Evolutionary conservation across 1,139 yeast species (phyloP).

Genomic region (Candida sojae): DNA sequence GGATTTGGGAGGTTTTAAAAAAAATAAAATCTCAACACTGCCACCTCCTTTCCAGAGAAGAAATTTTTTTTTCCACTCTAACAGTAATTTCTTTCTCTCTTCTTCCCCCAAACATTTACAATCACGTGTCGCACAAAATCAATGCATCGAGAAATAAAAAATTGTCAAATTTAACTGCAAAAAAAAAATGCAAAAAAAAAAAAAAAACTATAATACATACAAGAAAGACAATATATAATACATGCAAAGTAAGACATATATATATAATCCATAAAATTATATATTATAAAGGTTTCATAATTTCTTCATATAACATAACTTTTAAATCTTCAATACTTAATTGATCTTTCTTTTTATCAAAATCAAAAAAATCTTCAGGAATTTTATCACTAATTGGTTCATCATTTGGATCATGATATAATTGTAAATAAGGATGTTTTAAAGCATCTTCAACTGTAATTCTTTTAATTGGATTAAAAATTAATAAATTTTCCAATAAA

Average conservation of each 20-base stretch:
- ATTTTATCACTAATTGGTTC: slow-evolving; percentile 64
- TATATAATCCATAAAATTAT: too few species aligned
- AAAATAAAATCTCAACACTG: background rate
- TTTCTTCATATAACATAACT: slow-evolving; percentile 57
- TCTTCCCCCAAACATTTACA: background rate
- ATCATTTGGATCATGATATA: slow-evolving; percentile 71
- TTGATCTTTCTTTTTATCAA: slow-evolving; percentile 58
- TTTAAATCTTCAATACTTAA: slow-evolving; percentile 50
- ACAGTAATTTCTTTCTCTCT: background rate
- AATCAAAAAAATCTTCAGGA: slow-evolving; percentile 62
- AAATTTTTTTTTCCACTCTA: too few species aligned
- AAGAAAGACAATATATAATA: background rate
- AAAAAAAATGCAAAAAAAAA: background rate
- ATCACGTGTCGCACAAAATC: background rate
- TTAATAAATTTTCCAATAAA: slow-evolving; percentile 56
- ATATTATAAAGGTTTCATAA: slow-evolving; percentile 35
- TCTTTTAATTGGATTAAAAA: slow-evolving; percentile 66
- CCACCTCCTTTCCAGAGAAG: slow-evolving; percentile 1
- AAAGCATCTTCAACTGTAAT: slow-evolving; percentile 67
- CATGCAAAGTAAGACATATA: too few species aligned
- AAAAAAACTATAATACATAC: background rate
- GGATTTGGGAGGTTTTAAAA: too few species aligned
- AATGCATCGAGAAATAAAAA: background rate
- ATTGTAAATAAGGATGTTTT: slow-evolving; percentile 62
- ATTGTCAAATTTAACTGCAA: background rate